Percentiles rank a stretch among this genome's conserved stretches.
Conservation (phyloP, 352 stramenopile species). For the Blastocystis sp. region DNA sequence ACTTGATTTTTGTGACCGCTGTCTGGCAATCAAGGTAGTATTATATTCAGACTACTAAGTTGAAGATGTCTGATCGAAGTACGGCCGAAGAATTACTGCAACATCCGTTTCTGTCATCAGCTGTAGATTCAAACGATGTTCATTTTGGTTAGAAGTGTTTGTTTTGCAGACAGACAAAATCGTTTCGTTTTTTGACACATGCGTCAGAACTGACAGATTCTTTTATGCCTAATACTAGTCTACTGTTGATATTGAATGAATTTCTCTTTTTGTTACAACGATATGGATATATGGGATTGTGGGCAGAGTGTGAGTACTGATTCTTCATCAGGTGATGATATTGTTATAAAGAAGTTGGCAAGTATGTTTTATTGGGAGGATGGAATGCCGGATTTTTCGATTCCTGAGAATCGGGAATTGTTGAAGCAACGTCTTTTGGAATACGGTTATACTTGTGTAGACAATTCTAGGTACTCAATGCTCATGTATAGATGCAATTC, state of each 20-base stretch:
- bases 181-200: too few species aligned
- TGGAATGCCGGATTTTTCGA: constrained; percentile 1
- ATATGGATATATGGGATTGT: not conserved
- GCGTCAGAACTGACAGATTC: too few species aligned
- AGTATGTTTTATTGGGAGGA: constrained; percentile 31
- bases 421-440: constrained; percentile 17
- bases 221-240: not conserved
- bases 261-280: constrained; percentile 27
- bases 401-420: not conserved
- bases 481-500: constrained; percentile 7
- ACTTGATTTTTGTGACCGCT: not conserved
- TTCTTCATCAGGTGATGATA: not conserved
- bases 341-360: constrained; percentile 16
- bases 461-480: too few species aligned
- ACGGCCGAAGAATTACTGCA: not conserved
- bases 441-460: not conserved
- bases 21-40: not conserved
- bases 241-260: constrained; percentile 12
- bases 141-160: not conserved
- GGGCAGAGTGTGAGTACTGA: not conserved
- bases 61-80: not conserved
- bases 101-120: not conserved
- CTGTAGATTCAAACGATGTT: not conserved
- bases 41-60: not conserved
- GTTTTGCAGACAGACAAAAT: too few species aligned